phyloP scores from a whole-genome alignment of 2,329 filamentous ascomycete species.

The Paramyrothecium sp. region DNA sequence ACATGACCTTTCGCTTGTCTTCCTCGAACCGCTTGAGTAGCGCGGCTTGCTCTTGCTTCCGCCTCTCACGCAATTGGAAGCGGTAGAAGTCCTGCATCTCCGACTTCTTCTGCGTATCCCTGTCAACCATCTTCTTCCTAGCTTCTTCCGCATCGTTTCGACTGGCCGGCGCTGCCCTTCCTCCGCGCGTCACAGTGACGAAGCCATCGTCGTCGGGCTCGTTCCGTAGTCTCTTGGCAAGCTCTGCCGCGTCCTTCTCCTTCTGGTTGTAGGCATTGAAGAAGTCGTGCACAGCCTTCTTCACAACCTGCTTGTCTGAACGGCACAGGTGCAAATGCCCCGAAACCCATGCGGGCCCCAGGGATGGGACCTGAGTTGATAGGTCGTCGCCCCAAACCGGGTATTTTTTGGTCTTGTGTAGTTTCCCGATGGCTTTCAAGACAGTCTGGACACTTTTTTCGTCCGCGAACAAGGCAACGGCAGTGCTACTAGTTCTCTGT shows the following conservation, averaged over 20 bases:
- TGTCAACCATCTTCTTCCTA: conserved; percentile 58
- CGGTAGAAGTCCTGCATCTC: conserved; percentile 76
- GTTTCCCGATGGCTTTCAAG: conserved; percentile 70
- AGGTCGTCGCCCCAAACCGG: conserved; percentile 69
- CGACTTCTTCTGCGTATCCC: conserved; percentile 59
- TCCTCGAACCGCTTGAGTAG: conserved; percentile 72
- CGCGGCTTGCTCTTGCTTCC: conserved; percentile 70
- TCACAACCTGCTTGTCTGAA: conserved; percentile 65
- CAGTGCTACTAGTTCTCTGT: conserved; percentile 72
- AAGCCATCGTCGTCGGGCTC: conserved; percentile 95
- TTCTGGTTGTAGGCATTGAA: conserved; percentile 78
- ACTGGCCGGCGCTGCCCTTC: conserved; percentile 70
- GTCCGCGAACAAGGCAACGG: conserved; percentile 82
- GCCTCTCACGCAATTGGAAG: conserved; percentile 77
- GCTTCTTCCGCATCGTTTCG: conserved; percentile 68
- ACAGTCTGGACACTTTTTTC: conserved; percentile 72
- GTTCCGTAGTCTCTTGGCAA: conserved; percentile 64
- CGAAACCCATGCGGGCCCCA: conserved; percentile 60
- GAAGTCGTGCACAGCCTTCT: conserved; percentile 77
- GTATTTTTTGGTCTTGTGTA: conserved; percentile 55
- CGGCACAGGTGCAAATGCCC: conserved; percentile 70
- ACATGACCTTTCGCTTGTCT: conserved; percentile 69
- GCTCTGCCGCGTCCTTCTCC: conserved; percentile 62
- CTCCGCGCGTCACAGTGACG: conserved; percentile 82
- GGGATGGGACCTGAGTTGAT: conserved; percentile 48